Percentiles rank a stretch among this genome's conserved stretches.
These are phyloP conservation scores for Aspergillus neotritici DNA, from an alignment of 2,329 filamentous ascomycete species.

Conservation along the genomic window DNA sequence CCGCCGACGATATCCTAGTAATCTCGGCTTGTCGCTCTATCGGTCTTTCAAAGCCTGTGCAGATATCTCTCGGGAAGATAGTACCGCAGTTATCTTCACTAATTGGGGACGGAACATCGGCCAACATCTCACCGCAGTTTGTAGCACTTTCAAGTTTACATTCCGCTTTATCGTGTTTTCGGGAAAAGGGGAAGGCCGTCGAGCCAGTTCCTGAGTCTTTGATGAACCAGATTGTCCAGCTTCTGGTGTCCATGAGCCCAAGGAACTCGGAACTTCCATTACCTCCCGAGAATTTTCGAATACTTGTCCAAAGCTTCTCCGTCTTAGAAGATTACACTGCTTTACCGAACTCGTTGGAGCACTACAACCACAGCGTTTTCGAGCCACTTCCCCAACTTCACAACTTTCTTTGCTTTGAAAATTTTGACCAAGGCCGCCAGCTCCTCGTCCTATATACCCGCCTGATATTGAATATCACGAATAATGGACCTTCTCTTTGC, in stretches of 20 bases:
- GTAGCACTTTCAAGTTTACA: slow-evolving; percentile 31
- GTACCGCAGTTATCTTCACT: slow-evolving; percentile 19
- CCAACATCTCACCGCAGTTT: slow-evolving; percentile 27
- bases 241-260: slow-evolving; percentile 19
- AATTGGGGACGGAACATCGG: slow-evolving; percentile 15
- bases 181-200: slow-evolving; percentile 26
- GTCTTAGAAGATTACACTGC: slow-evolving; percentile 36
- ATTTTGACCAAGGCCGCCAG: slow-evolving; percentile 15
- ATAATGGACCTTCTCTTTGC: slow-evolving; percentile 67
- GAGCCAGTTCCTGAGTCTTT: slow-evolving; percentile 22
- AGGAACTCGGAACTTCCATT: slow-evolving; percentile 1
- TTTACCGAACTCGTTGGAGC: slow-evolving; percentile 21
- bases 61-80: slow-evolving; percentile 24
- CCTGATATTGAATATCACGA: slow-evolving; percentile 78
- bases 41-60: slow-evolving; percentile 28
- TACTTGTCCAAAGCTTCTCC: slow-evolving; percentile 27
- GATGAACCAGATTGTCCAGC: slow-evolving; percentile 25
- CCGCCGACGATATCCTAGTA: slow-evolving; percentile 24
- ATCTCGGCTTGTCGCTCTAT: slow-evolving; percentile 17
- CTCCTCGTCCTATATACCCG: slow-evolving; percentile 50
- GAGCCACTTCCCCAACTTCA: slow-evolving; percentile 30
- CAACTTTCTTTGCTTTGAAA: slow-evolving; percentile 32
- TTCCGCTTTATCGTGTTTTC: slow-evolving; percentile 26
- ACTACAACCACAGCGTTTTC: slow-evolving; percentile 23
- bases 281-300: slow-evolving; percentile 15